Conservation (phyloP, 768 basidiomycete genomes). For the Leccinum arenicola region DNA sequence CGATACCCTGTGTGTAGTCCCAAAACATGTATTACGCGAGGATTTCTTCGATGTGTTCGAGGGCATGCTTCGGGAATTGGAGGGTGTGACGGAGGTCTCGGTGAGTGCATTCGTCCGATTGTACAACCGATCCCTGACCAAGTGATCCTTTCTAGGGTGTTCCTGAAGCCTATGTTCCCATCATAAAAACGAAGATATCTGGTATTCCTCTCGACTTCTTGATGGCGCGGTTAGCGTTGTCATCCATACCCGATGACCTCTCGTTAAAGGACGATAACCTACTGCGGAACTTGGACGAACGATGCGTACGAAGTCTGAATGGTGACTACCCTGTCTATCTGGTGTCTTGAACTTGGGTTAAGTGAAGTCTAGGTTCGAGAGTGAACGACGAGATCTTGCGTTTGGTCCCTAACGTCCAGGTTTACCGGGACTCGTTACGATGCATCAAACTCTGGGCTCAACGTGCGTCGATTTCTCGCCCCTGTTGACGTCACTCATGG, state of each 20-base stretch:
- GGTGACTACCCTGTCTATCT: conserved; percentile 42
- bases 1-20: conserved; percentile 97
- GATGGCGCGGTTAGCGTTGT: conserved; percentile 84
- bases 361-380: conserved; percentile 65
- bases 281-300: conserved; percentile 88
- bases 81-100: conserved; percentile 85
- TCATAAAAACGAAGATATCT: conserved; percentile 87
- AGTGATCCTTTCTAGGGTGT: conserved; percentile 62
- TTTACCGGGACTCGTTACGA: conserved; percentile 91
- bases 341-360: conserved; percentile 8
- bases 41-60: conserved; percentile 95
- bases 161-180: conserved; percentile 94
- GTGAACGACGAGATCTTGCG: conserved; percentile 96
- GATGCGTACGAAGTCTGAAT: conserved; percentile 91
- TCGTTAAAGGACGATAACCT: conserved; percentile 89
- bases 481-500: conserved; percentile 6
- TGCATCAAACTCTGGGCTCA: conserved; percentile 99
- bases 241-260: conserved; percentile 89
- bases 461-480: conserved; percentile 49
- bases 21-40: conserved; percentile 91
- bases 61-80: conserved; percentile 78
- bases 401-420: conserved; percentile 89
- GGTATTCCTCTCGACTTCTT: conserved; percentile 94
- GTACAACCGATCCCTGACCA: neutral
- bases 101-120: conserved; percentile 47